phyloP scores from a whole-genome alignment of 345 rosid species.

The Rhodamnia rubescens region DNA sequence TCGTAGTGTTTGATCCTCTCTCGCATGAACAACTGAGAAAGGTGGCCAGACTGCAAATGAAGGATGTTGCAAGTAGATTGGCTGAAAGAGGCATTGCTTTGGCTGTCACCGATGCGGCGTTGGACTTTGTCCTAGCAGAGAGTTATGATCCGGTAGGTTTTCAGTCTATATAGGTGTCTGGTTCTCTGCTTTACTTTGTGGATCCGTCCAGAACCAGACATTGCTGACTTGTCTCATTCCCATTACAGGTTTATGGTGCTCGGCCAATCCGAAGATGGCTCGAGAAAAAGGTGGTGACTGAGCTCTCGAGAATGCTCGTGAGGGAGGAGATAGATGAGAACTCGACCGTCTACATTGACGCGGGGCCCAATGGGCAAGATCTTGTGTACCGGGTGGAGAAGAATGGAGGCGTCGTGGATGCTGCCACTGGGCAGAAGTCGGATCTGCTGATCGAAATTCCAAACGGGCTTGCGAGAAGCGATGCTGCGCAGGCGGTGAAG shows the following conservation, averaged over 20 bases:
- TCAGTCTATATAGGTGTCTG: background rate
- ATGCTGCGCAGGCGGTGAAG: constrained; percentile 76
- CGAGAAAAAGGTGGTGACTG: constrained; percentile 84
- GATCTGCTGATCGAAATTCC: constrained; percentile 63
- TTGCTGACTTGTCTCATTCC: background rate
- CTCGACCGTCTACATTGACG: constrained; percentile 72
- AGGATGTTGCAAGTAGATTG: constrained; percentile 64
- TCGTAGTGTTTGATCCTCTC: constrained; percentile 78
- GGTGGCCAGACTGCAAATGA: constrained; percentile 76
- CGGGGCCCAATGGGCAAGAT: constrained; percentile 20
- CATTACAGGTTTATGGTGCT: constrained; percentile 72
- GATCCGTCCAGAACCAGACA: background rate
- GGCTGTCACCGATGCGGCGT: constrained; percentile 70
- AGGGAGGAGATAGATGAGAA: constrained; percentile 84
- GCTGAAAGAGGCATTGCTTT: constrained; percentile 80
- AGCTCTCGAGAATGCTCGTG: constrained; percentile 72
- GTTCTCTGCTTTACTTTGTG: background rate
- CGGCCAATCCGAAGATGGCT: constrained; percentile 95
- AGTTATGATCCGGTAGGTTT: constrained; percentile 74
- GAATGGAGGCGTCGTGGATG: constrained; percentile 75
- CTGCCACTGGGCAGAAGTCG: constrained; percentile 53
- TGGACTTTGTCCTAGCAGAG: constrained; percentile 53
- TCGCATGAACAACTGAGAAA: constrained; percentile 72
- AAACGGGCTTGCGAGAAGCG: constrained; percentile 18
- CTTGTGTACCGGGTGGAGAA: constrained; percentile 52